Evolutionary conservation across 2,329 filamentous ascomycete species (phyloP), one percentile per base, ranked within the genome.

Genomic region (Penicillium sp.): DNA sequence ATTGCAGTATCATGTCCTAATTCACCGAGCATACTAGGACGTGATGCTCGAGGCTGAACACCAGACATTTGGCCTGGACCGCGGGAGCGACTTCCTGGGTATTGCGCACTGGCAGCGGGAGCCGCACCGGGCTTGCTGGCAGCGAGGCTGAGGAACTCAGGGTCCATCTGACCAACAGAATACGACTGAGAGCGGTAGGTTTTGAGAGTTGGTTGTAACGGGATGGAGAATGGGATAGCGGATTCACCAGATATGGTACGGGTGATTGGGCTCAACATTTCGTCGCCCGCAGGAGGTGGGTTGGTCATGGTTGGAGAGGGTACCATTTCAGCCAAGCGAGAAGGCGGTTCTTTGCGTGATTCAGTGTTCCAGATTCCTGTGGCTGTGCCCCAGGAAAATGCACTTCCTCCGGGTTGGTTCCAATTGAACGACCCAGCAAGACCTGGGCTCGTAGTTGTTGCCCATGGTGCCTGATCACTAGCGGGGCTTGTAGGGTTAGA

Each of bases 181-280:
- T 97, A 97, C 5, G 94, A 97, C 74, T 97, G 91, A 6, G 94
- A 99, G 43, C 94, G 88, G 68, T 96, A 94, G 1, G 91, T 92
- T 75, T 97, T 97, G 1, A 90, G 90, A 0, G 91, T 94, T 0
- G 93, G 92, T 62, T 96, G 90, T 21, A 96, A 81, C 4, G 92
- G 92, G 64, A 96, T 96, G 7, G 90, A 84, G 68, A 96, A 96
- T 1, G 91, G 90, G 53, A 96, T 89, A 7, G 79, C 71, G 9
- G 80, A 75, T 61, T 93, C 83, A 33, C 76, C 78, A 58, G 78
- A 68, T 58, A 77, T 70, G 52, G 78, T 72, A 58, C 75, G 73
- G 57, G 76, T 71, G 13, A 77, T 75, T 43, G 72, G 78, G 63
- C 86, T 65, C 81, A 87, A 42, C 79, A 78, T 35, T 74, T 82